Evolutionary conservation across 2,329 filamentous ascomycete species (phyloP), one percentile per base, ranked within the genome.

Genomic region (Coccinonectria pachysandricola): DNA sequence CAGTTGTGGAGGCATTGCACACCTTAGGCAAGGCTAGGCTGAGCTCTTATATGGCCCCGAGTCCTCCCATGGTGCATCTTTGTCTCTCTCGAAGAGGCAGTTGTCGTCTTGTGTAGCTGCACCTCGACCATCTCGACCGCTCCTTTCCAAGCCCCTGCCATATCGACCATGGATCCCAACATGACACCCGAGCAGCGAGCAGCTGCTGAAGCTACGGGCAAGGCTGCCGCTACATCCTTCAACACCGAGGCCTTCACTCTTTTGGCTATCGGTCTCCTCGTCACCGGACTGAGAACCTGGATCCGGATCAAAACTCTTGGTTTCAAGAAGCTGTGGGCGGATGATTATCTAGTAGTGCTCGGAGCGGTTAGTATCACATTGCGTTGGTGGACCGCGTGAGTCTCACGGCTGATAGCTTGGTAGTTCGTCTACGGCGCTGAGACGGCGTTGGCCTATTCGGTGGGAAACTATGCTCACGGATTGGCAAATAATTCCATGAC

Each of bases 321-420:
- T 9, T 50, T 62, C 19, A 52, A 48, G 29, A 56, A 59, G n/a
- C 60, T 77, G 29, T 57, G 62, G 36, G 54, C 60, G 1, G 73
- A 77, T 45, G 74, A 79, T 34, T 75, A 69, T 39, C 43, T 78
- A 15, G 71, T 75, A 50, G 48, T 65, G 22, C n/a, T 71, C 11
- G 69, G 64, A 5, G 58, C 59, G 33, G 66, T 74, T 24, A 27
- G 49, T 34, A 10, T 6, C 3, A 2, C 7, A 10, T 10, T 3
- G 9, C 3, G 5, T 3, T 10, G 12, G 13, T 4, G 13, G 3
- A 2, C 8, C 12, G 7, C 12, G 7, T 4, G 6, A 8, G 12
- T 27, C 34, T 10, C 30, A n/a, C 12, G 3, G 2, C 1, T 3
- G 17, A 19, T 19, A 7, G 10, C 17, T 19, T 19, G 7, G 10